A percentile compares a stretch with the other conserved stretches of the same genome.
Conservation (phyloP, 495 filamentous ascomycete species). For the Jackrogersella minutella region DNA sequence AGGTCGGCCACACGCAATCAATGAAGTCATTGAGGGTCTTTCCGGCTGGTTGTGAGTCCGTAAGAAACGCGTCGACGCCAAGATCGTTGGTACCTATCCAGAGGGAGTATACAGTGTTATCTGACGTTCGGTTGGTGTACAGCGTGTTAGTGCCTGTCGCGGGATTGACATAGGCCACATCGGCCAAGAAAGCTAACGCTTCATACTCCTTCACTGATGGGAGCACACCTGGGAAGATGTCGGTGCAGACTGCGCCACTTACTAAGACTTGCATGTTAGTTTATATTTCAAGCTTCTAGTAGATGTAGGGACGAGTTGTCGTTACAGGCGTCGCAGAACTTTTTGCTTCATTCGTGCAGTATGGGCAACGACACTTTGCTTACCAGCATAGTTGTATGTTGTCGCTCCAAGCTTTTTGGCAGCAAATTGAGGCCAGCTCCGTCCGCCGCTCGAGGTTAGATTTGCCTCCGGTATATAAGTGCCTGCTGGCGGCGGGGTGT, state of each 20-base stretch:
- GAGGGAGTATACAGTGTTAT: slow-evolving; percentile 73
- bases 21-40: slow-evolving; percentile 69
- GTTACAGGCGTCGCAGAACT: not conserved
- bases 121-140: slow-evolving; percentile 58
- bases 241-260: slow-evolving; percentile 72
- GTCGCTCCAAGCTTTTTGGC: slow-evolving; percentile 61
- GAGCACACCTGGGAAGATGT: slow-evolving; percentile 65
- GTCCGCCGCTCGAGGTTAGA: slow-evolving; percentile 67
- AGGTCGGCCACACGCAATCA: slow-evolving; percentile 67
- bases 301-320: not conserved
- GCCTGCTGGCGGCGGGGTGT: slow-evolving; percentile 68
- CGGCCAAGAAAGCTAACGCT: slow-evolving; percentile 71
- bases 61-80: slow-evolving; percentile 67
- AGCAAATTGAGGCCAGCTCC: slow-evolving; percentile 72
- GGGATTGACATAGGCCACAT: slow-evolving; percentile 54
- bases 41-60: slow-evolving; percentile 64
- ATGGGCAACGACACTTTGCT: not conserved
- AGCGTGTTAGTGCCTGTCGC: slow-evolving; percentile 51
- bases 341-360: not conserved
- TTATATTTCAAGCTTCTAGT: not conserved
- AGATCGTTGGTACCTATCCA: slow-evolving; percentile 87
- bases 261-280: slow-evolving; percentile 44
- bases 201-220: slow-evolving; percentile 73
- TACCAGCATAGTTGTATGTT: slow-evolving; percentile 73
- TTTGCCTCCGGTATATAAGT: slow-evolving; percentile 53